phyloP scores from a whole-genome alignment of 2,329 filamentous ascomycete species.

The Aspergillus fumigatus region DNA sequence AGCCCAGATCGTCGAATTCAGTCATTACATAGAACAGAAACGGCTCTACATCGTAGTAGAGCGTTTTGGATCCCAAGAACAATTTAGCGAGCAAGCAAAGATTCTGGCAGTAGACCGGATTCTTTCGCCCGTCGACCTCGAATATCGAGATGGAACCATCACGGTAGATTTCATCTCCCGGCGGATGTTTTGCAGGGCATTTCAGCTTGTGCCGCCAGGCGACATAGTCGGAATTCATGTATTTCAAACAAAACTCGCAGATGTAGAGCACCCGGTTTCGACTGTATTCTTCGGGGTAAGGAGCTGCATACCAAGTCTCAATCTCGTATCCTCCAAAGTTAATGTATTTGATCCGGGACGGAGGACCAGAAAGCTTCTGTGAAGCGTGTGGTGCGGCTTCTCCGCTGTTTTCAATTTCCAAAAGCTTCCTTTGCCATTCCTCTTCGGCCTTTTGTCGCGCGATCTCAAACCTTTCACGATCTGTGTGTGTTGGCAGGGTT shows the following conservation, averaged over 20 bases:
- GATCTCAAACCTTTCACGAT: slow-evolving; percentile 82
- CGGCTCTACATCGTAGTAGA: slow-evolving; percentile 99
- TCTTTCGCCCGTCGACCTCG: slow-evolving; percentile 90
- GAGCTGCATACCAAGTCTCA: slow-evolving; percentile 97
- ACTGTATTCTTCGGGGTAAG: slow-evolving; percentile 97
- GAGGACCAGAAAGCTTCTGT: slow-evolving; percentile 75
- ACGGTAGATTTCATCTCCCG: slow-evolving; percentile 95
- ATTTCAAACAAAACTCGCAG: slow-evolving; percentile 98
- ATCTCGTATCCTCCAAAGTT: slow-evolving; percentile 98
- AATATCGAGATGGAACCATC: slow-evolving; percentile 94
- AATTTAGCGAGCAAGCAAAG: slow-evolving; percentile 91
- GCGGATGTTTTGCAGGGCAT: slow-evolving; percentile 92
- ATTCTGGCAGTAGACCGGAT: slow-evolving; percentile 95
- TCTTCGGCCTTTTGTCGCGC: slow-evolving; percentile 89
- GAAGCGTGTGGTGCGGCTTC: slow-evolving; percentile 60
- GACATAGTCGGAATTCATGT: slow-evolving; percentile 99
- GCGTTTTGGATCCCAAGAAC: slow-evolving; percentile 95
- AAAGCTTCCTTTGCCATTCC: slow-evolving; percentile 71
- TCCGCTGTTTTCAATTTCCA: slow-evolving; percentile 59
- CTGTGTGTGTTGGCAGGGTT: slow-evolving; percentile 73
- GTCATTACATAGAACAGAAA: slow-evolving; percentile 99
- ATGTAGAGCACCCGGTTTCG: slow-evolving; percentile 96
- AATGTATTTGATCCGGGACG: slow-evolving; percentile 97
- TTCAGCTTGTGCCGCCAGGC: slow-evolving; percentile 97
- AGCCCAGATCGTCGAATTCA: slow-evolving; percentile 79